phyloP scores from a whole-genome alignment of 805 yeast genomes.

The Metschnikowia peoriensis region DNA sequence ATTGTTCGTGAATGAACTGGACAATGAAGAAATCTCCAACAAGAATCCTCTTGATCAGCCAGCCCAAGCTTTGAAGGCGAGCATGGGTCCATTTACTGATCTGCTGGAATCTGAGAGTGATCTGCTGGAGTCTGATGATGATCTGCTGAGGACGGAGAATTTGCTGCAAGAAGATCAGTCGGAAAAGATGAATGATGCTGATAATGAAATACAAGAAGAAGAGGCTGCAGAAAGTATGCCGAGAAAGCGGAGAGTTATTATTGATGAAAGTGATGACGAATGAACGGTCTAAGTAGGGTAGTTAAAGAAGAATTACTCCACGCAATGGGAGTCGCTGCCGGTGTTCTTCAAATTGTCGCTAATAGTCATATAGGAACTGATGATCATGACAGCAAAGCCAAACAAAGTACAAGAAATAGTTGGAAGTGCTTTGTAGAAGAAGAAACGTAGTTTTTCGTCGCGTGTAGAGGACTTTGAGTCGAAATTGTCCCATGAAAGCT shows the following conservation, averaged over 20 bases:
- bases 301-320: conserved; percentile 24
- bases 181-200: not conserved
- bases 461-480: conserved; percentile 27
- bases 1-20: conserved; percentile 18
- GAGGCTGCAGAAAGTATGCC: conserved; percentile 12
- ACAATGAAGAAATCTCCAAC: not conserved
- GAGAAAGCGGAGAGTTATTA: conserved; percentile 23
- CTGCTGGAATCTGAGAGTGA: too few relatives aligned
- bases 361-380: conserved; percentile 78
- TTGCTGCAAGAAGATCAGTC: too few relatives aligned
- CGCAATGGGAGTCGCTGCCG: conserved; percentile 49
- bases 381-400: conserved; percentile 74
- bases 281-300: conserved; percentile 5
- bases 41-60: too few relatives aligned
- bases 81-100: too few relatives aligned
- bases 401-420: conserved; percentile 61
- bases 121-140: too few relatives aligned
- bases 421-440: conserved; percentile 49
- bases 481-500: conserved; percentile 50
- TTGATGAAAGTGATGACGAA: conserved; percentile 28
- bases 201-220: conserved; percentile 1
- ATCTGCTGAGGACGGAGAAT: too few relatives aligned
- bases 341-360: conserved; percentile 38
- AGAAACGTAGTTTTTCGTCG: conserved; percentile 27
- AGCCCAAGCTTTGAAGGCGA: too few relatives aligned